Percentiles rank a stretch among this genome's conserved stretches.
These are phyloP conservation scores for Metschnikowia colocasiae DNA, from an alignment of 805 yeast genomes.

Conservation along the genomic window DNA sequence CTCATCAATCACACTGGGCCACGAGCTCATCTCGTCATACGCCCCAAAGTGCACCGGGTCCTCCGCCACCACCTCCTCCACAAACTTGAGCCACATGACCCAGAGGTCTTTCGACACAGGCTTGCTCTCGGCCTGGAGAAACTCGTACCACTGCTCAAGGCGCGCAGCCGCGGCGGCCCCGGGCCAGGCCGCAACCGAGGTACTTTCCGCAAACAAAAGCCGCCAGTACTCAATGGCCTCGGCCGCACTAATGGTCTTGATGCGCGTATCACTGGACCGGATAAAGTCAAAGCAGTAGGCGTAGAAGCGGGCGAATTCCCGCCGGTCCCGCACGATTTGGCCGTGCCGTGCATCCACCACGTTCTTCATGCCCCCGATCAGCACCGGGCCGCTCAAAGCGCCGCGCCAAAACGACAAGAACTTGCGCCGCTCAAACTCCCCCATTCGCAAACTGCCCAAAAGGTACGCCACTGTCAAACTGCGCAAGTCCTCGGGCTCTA, in stretches of 20 bases:
- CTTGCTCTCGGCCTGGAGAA: conserved; percentile 44
- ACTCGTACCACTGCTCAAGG: conserved; percentile 55
- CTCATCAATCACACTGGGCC: conserved; percentile 90
- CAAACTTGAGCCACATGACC: conserved; percentile 75
- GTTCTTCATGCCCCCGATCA: conserved; percentile 44
- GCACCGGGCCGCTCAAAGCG: conserved; percentile 7
- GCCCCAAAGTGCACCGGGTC: conserved; percentile 49
- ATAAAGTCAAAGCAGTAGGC: conserved; percentile 66
- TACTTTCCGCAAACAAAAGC: conserved; percentile 44
- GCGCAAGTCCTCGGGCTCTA: conserved; percentile 70
- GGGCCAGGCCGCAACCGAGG: not conserved
- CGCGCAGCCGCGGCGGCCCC: conserved; percentile 23
- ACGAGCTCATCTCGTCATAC: conserved; percentile 80
- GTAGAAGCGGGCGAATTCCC: conserved; percentile 57
- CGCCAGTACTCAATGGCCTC: conserved; percentile 77
- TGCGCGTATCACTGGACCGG: conserved; percentile 50
- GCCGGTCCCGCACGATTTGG: conserved; percentile 23
- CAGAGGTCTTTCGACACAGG: conserved; percentile 72
- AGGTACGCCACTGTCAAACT: conserved; percentile 70
- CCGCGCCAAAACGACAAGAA: conserved; percentile 61
- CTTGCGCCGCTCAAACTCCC: conserved; percentile 47
- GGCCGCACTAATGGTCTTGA: conserved; percentile 51
- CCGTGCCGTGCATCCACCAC: conserved; percentile 8
- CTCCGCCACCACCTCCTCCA: conserved; percentile 41
- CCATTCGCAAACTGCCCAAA: conserved; percentile 63